These are phyloP conservation scores for Calocera viscosa DNA, from an alignment of 768 basidiomycete genomes.

Conservation along the genomic window DNA sequence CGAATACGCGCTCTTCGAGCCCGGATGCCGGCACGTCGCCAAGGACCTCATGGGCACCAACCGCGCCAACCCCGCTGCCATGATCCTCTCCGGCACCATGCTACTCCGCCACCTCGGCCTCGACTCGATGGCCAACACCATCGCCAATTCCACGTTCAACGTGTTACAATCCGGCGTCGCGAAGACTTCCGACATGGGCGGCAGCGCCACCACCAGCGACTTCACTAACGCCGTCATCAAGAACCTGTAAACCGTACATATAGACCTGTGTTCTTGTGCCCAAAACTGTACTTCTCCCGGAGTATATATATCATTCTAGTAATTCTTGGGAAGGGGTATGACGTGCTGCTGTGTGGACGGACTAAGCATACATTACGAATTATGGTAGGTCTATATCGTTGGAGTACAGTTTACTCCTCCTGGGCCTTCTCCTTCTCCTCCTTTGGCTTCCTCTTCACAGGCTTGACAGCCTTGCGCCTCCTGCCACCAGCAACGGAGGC, in stretches of 20 bases:
- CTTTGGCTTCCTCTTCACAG: constrained; percentile 7
- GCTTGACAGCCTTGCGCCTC: constrained; percentile 44
- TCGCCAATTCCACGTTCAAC: constrained; percentile 83
- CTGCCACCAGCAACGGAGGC: constrained; percentile 51
- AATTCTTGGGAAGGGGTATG: neutral
- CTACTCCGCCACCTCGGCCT: constrained; percentile 45
- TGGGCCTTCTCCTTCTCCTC: constrained; percentile 6
- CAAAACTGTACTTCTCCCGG: constrained; percentile 6
- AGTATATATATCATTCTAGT: constrained; percentile 4
- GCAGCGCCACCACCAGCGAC: constrained; percentile 82
- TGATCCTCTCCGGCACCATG: constrained; percentile 33
- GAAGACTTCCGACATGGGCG: constrained; percentile 90
- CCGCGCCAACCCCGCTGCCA: constrained; percentile 34
- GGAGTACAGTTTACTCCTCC: neutral
- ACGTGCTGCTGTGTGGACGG: neutral
- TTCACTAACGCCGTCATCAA: constrained; percentile 89
- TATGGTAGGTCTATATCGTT: neutral
- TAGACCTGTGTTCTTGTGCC: constrained; percentile 3
- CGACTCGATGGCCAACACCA: constrained; percentile 83
- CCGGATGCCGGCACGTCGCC: constrained; percentile 91
- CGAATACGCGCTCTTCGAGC: constrained; percentile 96
- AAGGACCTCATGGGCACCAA: constrained; percentile 38
- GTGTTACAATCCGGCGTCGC: constrained; percentile 82
- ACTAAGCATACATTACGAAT: neutral
- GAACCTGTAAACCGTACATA: constrained; percentile 37